Base-by-base conservation (phyloP, 2,329 filamentous ascomycete species). In the Fonsecaea pugnacius region DNA sequence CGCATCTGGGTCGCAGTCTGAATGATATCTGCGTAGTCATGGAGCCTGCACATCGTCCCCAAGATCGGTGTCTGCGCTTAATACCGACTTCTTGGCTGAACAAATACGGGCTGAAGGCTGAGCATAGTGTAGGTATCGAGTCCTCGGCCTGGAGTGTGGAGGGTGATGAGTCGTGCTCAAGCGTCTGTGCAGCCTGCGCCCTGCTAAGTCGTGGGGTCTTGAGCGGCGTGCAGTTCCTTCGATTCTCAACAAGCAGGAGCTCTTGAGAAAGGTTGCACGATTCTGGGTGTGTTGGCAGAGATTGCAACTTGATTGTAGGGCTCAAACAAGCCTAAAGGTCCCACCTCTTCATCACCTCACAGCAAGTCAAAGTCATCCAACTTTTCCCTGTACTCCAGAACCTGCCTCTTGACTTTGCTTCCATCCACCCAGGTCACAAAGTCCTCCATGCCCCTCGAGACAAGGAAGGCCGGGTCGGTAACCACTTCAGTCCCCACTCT, bases 401-500 rank as follows among this genome's bases (percentile, higher is more conserved):
- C 96, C 75, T 92, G 95, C 75, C 90, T 86, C 89, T 96, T 96
- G 77, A 98, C 93, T 90, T 97, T 97, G 78, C 91, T 96, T 65
- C 91, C 92, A 73, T 96, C 91, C 9, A 94, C 89, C 94, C 94
- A 98, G 0, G 94, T 97, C 18, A 98, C 90, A 76, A 96, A 96
- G 79, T 98, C 94, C 79, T 98, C 94, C 85, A 96, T 91, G 66
- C 87, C 91, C 69, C 93, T 84, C 40, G 91, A 95, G 7, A 98
- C 92, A 59, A 97, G 78, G 73, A 92, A 97, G 0, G 92, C 93
- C 32, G 92, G 88, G 75, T 98, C 94, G 1, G 91, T 96, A 30
- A 97, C 85, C 1, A 93, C 90, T 74, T 97, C 92, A 0, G 92
- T 93, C 12, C 94, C 94, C 1, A 96, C 92, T 54, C 94, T 84